A percentile compares a stretch with the other conserved stretches of the same genome.
Evolutionary conservation across 176 grass and related monocot species (phyloP).

Genomic region (Bromus sterilis): DNA sequence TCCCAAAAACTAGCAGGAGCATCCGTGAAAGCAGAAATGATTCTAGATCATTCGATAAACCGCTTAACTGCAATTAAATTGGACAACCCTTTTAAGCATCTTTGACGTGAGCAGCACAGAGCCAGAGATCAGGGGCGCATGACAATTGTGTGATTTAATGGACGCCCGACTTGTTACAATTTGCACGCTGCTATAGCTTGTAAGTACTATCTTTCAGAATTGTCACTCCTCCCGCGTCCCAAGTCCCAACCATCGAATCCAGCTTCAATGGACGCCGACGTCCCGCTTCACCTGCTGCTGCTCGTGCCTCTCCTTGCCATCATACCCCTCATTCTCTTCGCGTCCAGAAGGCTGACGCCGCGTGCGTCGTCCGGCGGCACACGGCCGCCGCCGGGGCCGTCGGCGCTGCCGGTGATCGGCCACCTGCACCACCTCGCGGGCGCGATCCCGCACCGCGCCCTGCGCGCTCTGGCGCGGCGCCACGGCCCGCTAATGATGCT

Average conservation of each 20-base stretch:
- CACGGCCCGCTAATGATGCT: conserved; percentile 55
- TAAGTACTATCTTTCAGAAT: background rate
- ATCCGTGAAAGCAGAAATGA: background rate
- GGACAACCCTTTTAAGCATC: background rate
- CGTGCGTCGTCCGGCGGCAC: too few relatives aligned
- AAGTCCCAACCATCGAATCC: background rate
- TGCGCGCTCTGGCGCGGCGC: conserved; percentile 26
- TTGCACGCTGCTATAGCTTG: background rate
- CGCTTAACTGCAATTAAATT: background rate
- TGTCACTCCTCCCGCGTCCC: background rate
- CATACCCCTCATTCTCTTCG: background rate
- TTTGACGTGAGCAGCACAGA: background rate
- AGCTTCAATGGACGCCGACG: background rate
- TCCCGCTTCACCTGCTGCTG: background rate
- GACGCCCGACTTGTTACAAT: too few relatives aligned
- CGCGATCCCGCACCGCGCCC: conserved; percentile 31
- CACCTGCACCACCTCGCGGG: conserved; percentile 53
- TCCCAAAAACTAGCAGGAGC: too few relatives aligned
- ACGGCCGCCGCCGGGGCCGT: conserved; percentile 24
- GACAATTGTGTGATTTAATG: background rate
- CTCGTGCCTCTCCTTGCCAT: background rate
- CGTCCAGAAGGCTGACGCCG: background rate
- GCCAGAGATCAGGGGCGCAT: background rate
- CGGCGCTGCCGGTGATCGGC: conserved; percentile 39
- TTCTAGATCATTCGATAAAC: background rate